phyloP scores from a whole-genome alignment of 2,329 filamentous ascomycete genomes.

The Colletotrichum melonis region DNA sequence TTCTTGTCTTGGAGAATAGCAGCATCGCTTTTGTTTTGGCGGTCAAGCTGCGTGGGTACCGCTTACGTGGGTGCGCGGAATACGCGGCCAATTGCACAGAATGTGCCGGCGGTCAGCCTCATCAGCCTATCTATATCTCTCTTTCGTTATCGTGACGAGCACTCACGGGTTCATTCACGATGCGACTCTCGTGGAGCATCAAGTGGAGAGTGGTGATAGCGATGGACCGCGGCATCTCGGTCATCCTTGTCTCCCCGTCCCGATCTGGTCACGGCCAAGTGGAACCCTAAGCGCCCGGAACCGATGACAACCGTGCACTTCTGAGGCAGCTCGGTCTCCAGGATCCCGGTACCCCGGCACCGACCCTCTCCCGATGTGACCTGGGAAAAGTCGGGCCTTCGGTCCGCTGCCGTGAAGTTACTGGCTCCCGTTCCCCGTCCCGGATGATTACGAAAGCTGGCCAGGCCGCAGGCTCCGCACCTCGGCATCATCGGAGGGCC shows the following conservation, averaged over 20 bases:
- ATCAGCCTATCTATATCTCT: background rate
- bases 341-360: background rate
- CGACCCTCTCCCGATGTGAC: slow-evolving; percentile 6
- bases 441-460: slow-evolving; percentile 11
- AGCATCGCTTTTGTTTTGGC: slow-evolving; percentile 11
- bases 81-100: background rate
- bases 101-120: background rate
- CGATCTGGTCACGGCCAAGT: background rate
- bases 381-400: slow-evolving; percentile 21
- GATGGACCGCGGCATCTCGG: background rate
- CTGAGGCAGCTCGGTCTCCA: background rate
- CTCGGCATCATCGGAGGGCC: background rate
- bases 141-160: slow-evolving; percentile 12
- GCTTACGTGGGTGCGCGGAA: background rate
- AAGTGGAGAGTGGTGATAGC: background rate
- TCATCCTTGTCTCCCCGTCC: background rate
- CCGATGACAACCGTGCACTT: slow-evolving; percentile 1
- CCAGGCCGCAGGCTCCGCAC: slow-evolving; percentile 6
- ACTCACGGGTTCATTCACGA: background rate
- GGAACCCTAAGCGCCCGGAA: background rate
- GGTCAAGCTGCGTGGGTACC: background rate
- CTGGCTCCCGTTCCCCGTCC: background rate
- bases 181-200: background rate
- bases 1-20: slow-evolving; percentile 28
- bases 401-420: slow-evolving; percentile 17